Evolutionary conservation across 495 filamentous ascomycete species (phyloP).

Genomic region (Penicillium psychrofluorescens): DNA sequence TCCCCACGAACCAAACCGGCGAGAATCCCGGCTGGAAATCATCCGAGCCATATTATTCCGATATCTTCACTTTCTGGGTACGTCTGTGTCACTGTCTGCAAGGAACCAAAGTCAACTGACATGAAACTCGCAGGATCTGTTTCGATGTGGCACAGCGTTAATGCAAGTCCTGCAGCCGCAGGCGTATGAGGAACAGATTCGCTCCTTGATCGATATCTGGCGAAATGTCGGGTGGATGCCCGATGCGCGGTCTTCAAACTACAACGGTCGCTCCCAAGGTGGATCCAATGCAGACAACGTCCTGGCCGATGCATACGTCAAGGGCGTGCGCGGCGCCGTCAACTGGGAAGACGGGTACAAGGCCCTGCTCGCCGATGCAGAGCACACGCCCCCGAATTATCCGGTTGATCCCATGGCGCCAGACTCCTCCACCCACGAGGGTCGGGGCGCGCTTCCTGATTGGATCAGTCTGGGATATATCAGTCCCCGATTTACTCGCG

Average conservation of each 20-base stretch:
- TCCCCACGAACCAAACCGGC: constrained; percentile 65
- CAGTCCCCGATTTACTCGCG: constrained; percentile 52
- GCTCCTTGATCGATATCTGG: constrained; percentile 67
- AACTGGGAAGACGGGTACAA: constrained; percentile 64
- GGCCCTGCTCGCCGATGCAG: constrained; percentile 67
- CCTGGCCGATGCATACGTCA: constrained; percentile 68
- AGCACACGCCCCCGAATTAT: constrained; percentile 53
- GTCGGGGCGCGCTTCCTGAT: constrained; percentile 62
- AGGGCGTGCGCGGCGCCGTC: constrained; percentile 55
- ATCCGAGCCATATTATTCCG: constrained; percentile 52
- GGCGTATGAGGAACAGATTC: constrained; percentile 57
- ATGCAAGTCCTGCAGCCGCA: constrained; percentile 59
- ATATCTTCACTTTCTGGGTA: constrained; percentile 48
- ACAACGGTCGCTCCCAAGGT: constrained; percentile 64
- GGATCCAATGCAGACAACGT: constrained; percentile 70
- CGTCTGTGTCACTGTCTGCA: constrained; percentile 1
- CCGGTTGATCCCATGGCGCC: constrained; percentile 54
- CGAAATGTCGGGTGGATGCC: constrained; percentile 59
- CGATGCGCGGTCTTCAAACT: constrained; percentile 61
- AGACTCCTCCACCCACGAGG: constrained; percentile 61
- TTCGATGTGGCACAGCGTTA: constrained; percentile 56
- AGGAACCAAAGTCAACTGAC: background rate
- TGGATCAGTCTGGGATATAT: constrained; percentile 61
- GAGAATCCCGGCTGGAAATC: constrained; percentile 65
- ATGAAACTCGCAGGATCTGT: constrained; percentile 39